Evolutionary conservation across 2,329 filamentous ascomycete species (phyloP).

Genomic region (Colletotrichum tofieldiae): DNA sequence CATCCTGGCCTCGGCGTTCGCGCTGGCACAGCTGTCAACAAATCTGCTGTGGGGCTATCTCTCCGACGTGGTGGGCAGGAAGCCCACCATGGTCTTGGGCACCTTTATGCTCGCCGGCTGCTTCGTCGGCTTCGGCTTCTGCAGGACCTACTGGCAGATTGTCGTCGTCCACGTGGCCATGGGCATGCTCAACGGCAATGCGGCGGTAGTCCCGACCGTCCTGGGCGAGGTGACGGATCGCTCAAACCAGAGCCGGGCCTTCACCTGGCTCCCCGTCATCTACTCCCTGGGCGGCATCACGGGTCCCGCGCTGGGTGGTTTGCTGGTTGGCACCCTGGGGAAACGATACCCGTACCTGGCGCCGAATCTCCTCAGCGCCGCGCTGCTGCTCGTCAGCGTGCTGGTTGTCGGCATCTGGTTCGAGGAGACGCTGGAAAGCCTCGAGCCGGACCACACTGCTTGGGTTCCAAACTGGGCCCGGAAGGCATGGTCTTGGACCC

Average conservation of each 20-base stretch:
- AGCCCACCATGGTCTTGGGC: conserved; percentile 86
- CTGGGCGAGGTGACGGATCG: conserved; percentile 95
- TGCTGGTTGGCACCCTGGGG: conserved; percentile 77
- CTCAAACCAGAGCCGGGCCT: conserved; percentile 93
- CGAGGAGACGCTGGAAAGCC: conserved; percentile 84
- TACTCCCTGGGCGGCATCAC: conserved; percentile 96
- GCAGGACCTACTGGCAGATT: conserved; percentile 85
- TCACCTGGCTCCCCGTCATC: conserved; percentile 95
- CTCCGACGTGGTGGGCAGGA: conserved; percentile 84
- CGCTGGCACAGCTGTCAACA: conserved; percentile 90
- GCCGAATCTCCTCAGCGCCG: conserved; percentile 86
- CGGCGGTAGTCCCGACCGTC: conserved; percentile 93
- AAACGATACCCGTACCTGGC: conserved; percentile 85
- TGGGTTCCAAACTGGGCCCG: conserved; percentile 54
- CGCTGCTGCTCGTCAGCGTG: conserved; percentile 80
- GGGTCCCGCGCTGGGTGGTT: conserved; percentile 89
- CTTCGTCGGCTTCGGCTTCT: conserved; percentile 91
- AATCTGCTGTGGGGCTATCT: conserved; percentile 94
- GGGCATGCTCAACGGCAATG: conserved; percentile 95
- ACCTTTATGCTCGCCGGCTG: conserved; percentile 87
- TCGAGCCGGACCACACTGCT: conserved; percentile 52
- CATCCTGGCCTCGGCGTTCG: conserved; percentile 90
- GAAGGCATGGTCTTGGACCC: conserved; percentile 50
- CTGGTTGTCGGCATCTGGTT: conserved; percentile 84
- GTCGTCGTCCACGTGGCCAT: conserved; percentile 89